Conservation (phyloP, 2,329 filamentous ascomycete species). For the Fusarium tricinctum region DNA sequence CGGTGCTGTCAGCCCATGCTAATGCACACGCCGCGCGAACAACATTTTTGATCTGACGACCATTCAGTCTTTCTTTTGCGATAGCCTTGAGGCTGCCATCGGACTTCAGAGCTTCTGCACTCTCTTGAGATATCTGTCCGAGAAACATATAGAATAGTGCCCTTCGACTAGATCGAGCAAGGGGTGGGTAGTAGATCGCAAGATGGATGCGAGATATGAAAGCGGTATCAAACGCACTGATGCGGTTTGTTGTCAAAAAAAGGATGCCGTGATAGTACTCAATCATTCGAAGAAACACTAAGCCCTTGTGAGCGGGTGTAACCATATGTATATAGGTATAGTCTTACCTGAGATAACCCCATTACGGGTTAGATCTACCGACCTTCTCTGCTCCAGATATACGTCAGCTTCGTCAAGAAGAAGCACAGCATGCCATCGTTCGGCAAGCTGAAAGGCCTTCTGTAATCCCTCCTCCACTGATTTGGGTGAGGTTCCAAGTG, state of each 20-base stretch:
- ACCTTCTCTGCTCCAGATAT: constrained; percentile 1
- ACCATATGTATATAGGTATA: background rate
- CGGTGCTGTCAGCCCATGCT: background rate
- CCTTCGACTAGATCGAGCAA: background rate
- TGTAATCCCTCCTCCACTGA: background rate
- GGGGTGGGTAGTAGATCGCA: background rate
- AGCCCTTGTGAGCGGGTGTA: background rate
- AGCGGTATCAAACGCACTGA: constrained; percentile 1
- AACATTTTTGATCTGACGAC: background rate
- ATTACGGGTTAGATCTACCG: background rate
- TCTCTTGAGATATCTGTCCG: background rate
- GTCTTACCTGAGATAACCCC: background rate
- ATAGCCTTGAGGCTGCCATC: background rate
- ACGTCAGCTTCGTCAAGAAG: background rate
- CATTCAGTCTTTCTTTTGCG: background rate
- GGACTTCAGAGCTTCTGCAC: background rate
- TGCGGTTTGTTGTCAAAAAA: constrained; percentile 7
- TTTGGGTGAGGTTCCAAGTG: background rate
- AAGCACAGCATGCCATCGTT: background rate
- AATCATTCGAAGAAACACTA: constrained; percentile 6
- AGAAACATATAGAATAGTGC: background rate
- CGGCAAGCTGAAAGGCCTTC: background rate
- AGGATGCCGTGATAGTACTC: constrained; percentile 9
- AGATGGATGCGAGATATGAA: constrained; percentile 11
- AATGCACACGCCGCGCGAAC: background rate